Conservation (phyloP, 1,284 basidiomycete species). For the Moesziomyces antarcticus region DNA sequence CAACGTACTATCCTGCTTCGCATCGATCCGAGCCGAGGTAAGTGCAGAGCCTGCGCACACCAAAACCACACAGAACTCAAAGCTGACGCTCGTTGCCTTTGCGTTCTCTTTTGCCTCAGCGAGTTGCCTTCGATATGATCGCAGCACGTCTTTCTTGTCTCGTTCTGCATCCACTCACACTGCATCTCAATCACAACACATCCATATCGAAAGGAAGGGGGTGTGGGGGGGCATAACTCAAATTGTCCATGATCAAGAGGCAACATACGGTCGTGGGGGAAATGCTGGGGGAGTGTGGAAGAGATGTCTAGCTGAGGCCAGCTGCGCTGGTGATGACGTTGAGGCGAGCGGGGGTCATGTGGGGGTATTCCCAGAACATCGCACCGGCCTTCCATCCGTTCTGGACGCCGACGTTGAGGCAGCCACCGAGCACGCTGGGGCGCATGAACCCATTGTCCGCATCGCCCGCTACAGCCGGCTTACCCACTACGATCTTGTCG, state of each 20-base stretch:
- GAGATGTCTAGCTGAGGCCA: slow-evolving; percentile 18
- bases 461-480: slow-evolving; percentile 72
- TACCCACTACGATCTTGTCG: slow-evolving; percentile 74
- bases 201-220: neutral
- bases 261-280: neutral
- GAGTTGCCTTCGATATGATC: neutral
- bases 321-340: slow-evolving; percentile 43
- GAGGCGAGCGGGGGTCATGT: slow-evolving; percentile 44
- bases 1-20: slow-evolving; percentile 67
- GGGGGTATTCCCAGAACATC: slow-evolving; percentile 54
- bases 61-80: neutral
- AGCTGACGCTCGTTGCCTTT: neutral
- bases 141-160: neutral
- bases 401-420: slow-evolving; percentile 73
- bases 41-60: slow-evolving; percentile 1
- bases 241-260: slow-evolving; percentile 39
- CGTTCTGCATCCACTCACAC: too few relatives aligned
- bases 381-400: slow-evolving; percentile 74
- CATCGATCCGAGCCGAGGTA: slow-evolving; percentile 63
- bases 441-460: slow-evolving; percentile 75
- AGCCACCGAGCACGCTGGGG: slow-evolving; percentile 72
- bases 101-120: neutral
- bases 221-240: slow-evolving; percentile 1
- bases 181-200: neutral
- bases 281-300: neutral